Evolutionary conservation across 805 yeast genomes (phyloP), one percentile per base, ranked within the genome.

Genomic region (Metschnikowia matae): DNA sequence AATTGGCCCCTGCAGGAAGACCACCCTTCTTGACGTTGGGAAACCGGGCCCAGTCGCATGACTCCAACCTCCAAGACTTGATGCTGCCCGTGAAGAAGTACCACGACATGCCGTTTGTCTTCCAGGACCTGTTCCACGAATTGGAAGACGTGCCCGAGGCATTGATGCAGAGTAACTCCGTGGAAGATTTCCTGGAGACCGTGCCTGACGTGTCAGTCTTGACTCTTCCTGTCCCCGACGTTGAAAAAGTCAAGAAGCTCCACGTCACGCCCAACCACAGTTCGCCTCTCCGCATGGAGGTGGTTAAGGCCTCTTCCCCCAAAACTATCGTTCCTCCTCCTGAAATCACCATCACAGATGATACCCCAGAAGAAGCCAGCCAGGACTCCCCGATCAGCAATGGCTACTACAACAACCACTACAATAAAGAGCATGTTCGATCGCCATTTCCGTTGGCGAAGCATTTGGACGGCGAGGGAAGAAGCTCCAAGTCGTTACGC

Each of bases 101-200:
- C 18, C 59, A 59, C 50, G 62, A 62, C 15, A 59, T 61, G 2
- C 75, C 77, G 1, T 54, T 68, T 14, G 55, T 70, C 8, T 64
- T 63, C 49, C 71, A 69, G 21, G 64, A 62, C 40, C 56, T 60
- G 41, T 44, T 63, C 26, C 64, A 72, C 8, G 75, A 68, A 44
- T 62, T 72, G 46, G 75, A 71, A 47, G 78, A 74, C 51, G 64
- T 74, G 3, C 79, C 79, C 4, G 69, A 60, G 20, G 71, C 64
- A 10, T 60, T 75, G 37, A 73, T 73, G 55, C 41, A 36, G 21
- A 44, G 41, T 21, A 36, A 36, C 20, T 36, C 48, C 10, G 41
- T 44, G n/a, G 48, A 36, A n/a, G 53, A 51, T 4, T n/a, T 48
- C 15, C 45, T 47, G 40, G 45, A 34, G 15, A n/a, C 21, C 14